Conservation (phyloP, 768 basidiomycete genomes). For the Myochromella boudieri region DNA sequence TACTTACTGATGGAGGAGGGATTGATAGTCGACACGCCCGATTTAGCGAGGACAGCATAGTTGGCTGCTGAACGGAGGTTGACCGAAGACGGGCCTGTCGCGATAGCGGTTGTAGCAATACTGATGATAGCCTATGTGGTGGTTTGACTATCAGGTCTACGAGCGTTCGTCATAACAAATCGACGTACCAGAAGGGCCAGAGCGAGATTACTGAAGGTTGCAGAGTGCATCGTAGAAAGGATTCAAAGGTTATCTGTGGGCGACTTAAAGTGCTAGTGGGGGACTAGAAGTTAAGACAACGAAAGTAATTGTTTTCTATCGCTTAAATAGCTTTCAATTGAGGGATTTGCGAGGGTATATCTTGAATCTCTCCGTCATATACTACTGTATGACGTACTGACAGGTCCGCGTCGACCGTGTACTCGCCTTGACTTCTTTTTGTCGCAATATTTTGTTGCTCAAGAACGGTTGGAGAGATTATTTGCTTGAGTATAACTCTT, state of each 20-base stretch:
- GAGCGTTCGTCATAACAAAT: neutral
- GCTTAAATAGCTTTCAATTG: neutral
- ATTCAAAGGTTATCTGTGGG: neutral
- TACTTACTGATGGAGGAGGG: neutral
- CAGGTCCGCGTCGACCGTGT: too few species aligned
- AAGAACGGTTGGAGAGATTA: neutral
- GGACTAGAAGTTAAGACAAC: neutral
- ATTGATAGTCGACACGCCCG: neutral
- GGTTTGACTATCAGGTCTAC: neutral
- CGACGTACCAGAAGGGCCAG: neutral
- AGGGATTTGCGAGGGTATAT: neutral
- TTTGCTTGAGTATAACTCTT: neutral
- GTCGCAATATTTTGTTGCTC: neutral
- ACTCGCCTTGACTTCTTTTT: neutral
- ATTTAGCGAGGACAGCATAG: too few species aligned
- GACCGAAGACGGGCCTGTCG: neutral
- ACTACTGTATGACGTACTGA: neutral
- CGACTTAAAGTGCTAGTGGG: neutral
- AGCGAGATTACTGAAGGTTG: neutral
- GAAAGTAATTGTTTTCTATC: neutral
- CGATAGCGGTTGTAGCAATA: neutral
- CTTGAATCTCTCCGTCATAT: neutral
- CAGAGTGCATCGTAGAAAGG: neutral
- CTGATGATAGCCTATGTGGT: neutral
- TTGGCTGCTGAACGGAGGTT: neutral